A percentile compares a stretch with the other conserved stretches of the same genome.
These are phyloP conservation scores for Moesziomyces antarcticus DNA, from an alignment of 1,284 basidiomycete species.

Conservation along the genomic window DNA sequence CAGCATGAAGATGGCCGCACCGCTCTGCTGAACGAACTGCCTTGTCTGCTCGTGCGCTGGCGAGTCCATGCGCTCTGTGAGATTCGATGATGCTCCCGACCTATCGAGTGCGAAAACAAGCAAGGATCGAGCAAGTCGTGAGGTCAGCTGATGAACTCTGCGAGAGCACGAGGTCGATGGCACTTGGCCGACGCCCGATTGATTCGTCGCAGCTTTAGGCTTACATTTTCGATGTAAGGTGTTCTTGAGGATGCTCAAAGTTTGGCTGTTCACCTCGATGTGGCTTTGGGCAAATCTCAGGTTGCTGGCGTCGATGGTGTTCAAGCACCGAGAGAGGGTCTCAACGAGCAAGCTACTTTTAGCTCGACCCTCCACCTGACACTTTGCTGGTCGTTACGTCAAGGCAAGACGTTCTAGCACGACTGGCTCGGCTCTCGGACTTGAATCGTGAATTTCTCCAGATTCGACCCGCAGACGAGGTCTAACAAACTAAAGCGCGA, in stretches of 20 bases:
- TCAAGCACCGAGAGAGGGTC: not conserved
- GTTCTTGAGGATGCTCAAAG: not conserved
- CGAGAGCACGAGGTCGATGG: too few species aligned
- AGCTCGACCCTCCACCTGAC: not conserved
- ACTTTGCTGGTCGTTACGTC: not conserved
- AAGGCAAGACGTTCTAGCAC: not conserved
- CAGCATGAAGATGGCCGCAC: conserved; percentile 36
- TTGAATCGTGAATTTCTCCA: not conserved
- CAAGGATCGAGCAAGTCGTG: too few species aligned
- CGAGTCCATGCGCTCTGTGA: conserved; percentile 39
- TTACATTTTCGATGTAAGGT: not conserved
- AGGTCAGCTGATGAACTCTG: too few species aligned
- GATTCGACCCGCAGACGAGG: not conserved
- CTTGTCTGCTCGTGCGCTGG: conserved; percentile 36
- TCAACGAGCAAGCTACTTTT: not conserved
- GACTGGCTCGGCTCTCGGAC: not conserved
- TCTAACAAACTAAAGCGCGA: not conserved
- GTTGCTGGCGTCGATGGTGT: not conserved
- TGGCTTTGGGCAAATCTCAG: not conserved
- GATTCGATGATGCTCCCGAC: conserved; percentile 47
- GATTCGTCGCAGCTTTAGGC: not conserved
- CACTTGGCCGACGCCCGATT: too few species aligned
- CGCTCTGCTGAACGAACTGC: conserved; percentile 36
- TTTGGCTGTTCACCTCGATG: too few species aligned
- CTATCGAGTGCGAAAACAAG: conserved; percentile 2